Conservation (phyloP, 345 rosid genomes). For the Linum trigynum region DNA sequence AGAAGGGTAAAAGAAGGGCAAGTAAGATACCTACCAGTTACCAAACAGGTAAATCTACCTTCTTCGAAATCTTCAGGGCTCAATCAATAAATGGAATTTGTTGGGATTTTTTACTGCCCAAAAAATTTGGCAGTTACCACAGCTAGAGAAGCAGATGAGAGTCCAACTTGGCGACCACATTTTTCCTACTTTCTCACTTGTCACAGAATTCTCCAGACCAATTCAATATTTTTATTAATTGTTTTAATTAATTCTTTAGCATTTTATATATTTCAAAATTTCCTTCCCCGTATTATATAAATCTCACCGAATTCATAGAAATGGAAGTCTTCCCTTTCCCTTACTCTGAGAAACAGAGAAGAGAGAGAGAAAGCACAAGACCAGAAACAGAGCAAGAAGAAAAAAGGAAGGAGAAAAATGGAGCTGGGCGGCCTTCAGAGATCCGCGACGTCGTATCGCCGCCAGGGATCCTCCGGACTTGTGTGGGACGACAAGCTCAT, state of each 20-base stretch:
- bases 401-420: slow-evolving; percentile 1
- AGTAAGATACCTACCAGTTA: no score
- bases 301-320: background rate
- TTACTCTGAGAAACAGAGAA: background rate
- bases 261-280: no score
- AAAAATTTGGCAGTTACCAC: background rate
- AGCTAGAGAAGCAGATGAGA: background rate
- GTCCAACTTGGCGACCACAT: background rate
- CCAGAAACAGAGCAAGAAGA: background rate
- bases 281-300: background rate
- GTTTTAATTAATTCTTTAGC: background rate
- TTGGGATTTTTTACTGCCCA: no score
- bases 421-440: slow-evolving; percentile 40
- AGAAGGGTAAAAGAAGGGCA: no score
- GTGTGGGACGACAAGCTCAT: slow-evolving; percentile 63
- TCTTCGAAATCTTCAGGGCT: no score
- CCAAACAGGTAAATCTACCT: no score
- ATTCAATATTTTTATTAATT: background rate
- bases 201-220: background rate
- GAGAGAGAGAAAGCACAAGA: background rate
- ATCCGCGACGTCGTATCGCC: slow-evolving; percentile 65
- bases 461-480: slow-evolving; percentile 83
- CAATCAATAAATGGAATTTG: no score
- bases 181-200: background rate
- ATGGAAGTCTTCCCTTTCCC: background rate